phyloP scores from a whole-genome alignment of 306 rosid species.

The Fagus crenata region DNA sequence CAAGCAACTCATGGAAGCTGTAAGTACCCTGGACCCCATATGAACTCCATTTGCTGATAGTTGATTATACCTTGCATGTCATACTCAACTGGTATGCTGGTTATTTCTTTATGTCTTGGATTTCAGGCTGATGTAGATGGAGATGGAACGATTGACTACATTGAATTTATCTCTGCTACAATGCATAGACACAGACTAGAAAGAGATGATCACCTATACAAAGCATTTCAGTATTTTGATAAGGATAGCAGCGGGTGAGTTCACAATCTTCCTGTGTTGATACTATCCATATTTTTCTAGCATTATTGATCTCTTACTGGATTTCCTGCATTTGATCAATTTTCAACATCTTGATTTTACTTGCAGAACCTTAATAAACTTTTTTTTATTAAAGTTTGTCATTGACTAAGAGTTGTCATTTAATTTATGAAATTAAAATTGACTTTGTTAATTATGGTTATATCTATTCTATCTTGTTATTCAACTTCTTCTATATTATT shows the following conservation, averaged over 20 bases:
- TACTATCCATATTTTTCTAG: neutral
- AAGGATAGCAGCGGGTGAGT: slow-evolving; percentile 93
- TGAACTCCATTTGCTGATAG: slow-evolving; percentile 16
- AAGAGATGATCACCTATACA: slow-evolving; percentile 88
- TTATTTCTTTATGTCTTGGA: slow-evolving; percentile 19
- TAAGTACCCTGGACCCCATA: slow-evolving; percentile 42
- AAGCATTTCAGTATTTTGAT: slow-evolving; percentile 92
- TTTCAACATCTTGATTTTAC: slow-evolving; percentile 5
- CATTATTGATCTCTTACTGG: slow-evolving; percentile 3
- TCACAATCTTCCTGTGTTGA: neutral
- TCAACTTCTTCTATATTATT: neutral
- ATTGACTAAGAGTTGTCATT: neutral
- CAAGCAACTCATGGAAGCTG: slow-evolving; percentile 97
- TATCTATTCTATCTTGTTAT: neutral
- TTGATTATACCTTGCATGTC: slow-evolving; percentile 8
- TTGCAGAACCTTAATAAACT: neutral
- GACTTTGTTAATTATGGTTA: neutral
- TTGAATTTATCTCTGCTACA: slow-evolving; percentile 91
- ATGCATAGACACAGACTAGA: slow-evolving; percentile 95
- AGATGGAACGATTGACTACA: slow-evolving; percentile 87
- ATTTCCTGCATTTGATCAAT: neutral
- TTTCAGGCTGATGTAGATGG: slow-evolving; percentile 96
- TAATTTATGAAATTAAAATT: neutral
- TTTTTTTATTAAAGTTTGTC: neutral
- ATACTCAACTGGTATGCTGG: slow-evolving; percentile 18